Evolutionary conservation across 768 basidiomycete genomes (phyloP).

Genomic region (Termitomyces eurrhizus): DNA sequence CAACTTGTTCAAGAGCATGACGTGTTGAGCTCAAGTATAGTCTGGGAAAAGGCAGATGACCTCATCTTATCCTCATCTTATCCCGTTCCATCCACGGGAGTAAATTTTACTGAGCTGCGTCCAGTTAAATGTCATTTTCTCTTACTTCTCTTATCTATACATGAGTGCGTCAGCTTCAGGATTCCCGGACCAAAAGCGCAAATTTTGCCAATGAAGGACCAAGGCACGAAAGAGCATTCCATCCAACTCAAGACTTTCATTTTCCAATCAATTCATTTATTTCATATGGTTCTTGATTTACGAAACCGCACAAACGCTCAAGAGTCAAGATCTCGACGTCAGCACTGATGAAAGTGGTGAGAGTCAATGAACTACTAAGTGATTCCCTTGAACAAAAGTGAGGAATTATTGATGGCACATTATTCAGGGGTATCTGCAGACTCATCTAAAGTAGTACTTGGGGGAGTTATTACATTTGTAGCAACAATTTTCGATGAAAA

Average conservation of each 20-base stretch:
- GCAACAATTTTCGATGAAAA: background rate
- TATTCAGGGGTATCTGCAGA: slow-evolving; percentile 1
- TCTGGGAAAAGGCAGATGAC: no score
- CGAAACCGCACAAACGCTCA: background rate
- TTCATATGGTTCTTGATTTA: background rate
- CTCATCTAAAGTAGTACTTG: slow-evolving; percentile 1
- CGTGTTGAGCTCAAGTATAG: background rate
- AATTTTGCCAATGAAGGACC: no score
- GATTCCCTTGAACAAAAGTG: background rate
- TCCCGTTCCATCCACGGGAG: no score
- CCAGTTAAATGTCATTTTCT: no score
- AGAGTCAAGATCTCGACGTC: background rate
- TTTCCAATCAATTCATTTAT: background rate
- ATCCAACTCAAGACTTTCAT: no score
- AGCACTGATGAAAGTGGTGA: background rate
- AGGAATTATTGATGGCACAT: background rate
- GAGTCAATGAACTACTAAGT: background rate
- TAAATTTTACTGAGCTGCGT: no score
- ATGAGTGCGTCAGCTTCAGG: background rate
- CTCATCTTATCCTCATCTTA: no score
- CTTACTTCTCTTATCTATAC: no score
- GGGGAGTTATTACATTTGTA: slow-evolving; percentile 1
- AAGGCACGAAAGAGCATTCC: background rate
- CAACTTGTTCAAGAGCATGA: slow-evolving; percentile 2
- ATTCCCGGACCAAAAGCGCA: no score